These are phyloP conservation scores for Silene latifolia DNA, from an alignment of 148 eudicot species.

Conservation along the genomic window DNA sequence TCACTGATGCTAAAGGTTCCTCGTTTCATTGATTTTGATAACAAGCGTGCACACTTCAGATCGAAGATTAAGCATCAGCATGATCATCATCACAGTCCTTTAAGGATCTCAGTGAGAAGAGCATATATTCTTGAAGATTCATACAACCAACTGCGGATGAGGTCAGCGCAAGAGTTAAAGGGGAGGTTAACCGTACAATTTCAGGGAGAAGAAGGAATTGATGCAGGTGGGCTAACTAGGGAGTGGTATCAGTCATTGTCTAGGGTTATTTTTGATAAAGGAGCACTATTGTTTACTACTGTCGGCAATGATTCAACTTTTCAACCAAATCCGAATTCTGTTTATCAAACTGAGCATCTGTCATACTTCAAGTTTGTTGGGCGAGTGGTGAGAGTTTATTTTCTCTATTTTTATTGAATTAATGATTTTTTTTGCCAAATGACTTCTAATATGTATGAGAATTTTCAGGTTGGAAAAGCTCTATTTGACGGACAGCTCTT, in stretches of 20 bases:
- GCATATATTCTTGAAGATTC: conserved; percentile 98
- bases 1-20: conserved; percentile 97
- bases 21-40: conserved; percentile 96
- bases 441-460: conserved; percentile 26
- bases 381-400: conserved; percentile 72
- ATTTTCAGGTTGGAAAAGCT: conserved; percentile 87
- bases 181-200: conserved; percentile 97
- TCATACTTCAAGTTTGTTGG: conserved; percentile 99
- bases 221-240: conserved; percentile 98
- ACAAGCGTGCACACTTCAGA: conserved; percentile 89
- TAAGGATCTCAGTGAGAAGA: conserved; percentile 95
- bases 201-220: conserved; percentile 99
- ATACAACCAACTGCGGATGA: conserved; percentile 89
- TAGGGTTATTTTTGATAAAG: conserved; percentile 95
- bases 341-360: conserved; percentile 95
- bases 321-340: conserved; percentile 98
- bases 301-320: conserved; percentile 97
- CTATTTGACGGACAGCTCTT: conserved; percentile 96
- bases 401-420: too few relatives aligned
- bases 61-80: conserved; percentile 96
- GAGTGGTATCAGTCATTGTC: conserved; percentile 98
- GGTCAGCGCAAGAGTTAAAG: conserved; percentile 76
- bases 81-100: conserved; percentile 92
- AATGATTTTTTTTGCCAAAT: background rate
- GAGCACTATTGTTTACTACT: conserved; percentile 88